Evolutionary conservation across 257 asterid genomes (phyloP).

Genomic region (Capsicum pubescens): DNA sequence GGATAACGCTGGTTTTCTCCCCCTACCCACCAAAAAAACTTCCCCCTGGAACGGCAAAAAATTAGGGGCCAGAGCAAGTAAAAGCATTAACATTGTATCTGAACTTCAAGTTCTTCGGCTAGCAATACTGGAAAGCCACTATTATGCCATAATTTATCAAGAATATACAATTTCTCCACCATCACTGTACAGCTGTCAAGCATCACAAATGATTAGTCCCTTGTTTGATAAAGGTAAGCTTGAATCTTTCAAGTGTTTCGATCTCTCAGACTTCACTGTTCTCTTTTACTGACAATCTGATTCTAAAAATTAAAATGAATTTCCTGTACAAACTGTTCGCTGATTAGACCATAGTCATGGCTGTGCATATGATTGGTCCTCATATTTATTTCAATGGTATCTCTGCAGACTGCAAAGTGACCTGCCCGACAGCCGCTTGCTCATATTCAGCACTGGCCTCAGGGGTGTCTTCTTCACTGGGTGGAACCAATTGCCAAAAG

Average conservation of each 20-base stretch:
- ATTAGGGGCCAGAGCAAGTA: background rate
- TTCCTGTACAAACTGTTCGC: slow-evolving; percentile 10
- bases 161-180: slow-evolving; percentile 5
- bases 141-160: slow-evolving; percentile 26
- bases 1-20: background rate
- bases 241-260: background rate
- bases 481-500: slow-evolving; percentile 98
- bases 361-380: slow-evolving; percentile 12
- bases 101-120: background rate
- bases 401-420: slow-evolving; percentile 71
- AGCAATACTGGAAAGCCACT: background rate
- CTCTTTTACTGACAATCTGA: background rate
- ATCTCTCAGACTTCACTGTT: slow-evolving; percentile 12
- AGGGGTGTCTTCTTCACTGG: slow-evolving; percentile 98
- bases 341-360: slow-evolving; percentile 4
- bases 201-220: background rate
- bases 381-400: slow-evolving; percentile 20
- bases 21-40: background rate
- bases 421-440: slow-evolving; percentile 65
- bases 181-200: slow-evolving; percentile 20
- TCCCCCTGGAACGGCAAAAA: background rate
- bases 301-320: slow-evolving; percentile 21
- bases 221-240: slow-evolving; percentile 3
- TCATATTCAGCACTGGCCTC: slow-evolving; percentile 81
- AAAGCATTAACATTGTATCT: background rate